A percentile compares a stretch with the other conserved stretches of the same genome.
Conservation (phyloP, 768 basidiomycete genomes). For the Rhodotorula sphaerocarpa region DNA sequence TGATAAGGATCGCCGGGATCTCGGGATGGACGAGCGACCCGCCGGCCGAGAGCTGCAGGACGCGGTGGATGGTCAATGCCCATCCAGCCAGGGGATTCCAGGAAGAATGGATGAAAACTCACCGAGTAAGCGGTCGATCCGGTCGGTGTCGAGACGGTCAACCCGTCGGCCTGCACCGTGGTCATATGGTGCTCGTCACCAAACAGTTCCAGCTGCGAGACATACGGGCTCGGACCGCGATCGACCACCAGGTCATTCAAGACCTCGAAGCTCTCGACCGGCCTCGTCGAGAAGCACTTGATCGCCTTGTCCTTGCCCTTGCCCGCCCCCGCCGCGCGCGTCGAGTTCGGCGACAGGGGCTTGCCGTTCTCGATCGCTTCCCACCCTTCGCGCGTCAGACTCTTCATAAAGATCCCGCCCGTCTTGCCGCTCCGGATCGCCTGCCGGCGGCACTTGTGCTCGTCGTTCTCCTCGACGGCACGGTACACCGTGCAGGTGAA, state of each 20-base stretch:
- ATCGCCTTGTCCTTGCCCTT: conserved; percentile 80
- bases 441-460: conserved; percentile 50
- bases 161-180: conserved; percentile 94
- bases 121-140: conserved; percentile 98
- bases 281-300: conserved; percentile 91
- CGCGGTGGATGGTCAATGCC: not conserved
- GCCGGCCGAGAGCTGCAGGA: conserved; percentile 73
- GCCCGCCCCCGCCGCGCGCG: not conserved
- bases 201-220: conserved; percentile 88
- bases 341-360: not conserved
- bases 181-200: conserved; percentile 99
- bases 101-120: conserved; percentile 39
- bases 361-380: conserved; percentile 76
- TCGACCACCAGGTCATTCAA: conserved; percentile 97
- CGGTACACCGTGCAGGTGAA: conserved; percentile 99
- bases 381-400: conserved; percentile 84
- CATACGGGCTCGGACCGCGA: conserved; percentile 94
- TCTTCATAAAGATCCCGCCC: conserved; percentile 94
- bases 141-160: conserved; percentile 89
- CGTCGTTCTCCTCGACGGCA: conserved; percentile 68
- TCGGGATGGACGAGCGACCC: conserved; percentile 97
- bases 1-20: conserved; percentile 90
- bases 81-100: not conserved
- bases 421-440: conserved; percentile 89
- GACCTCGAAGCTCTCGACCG: conserved; percentile 93